Base-by-base conservation (phyloP, 192 early-diverging fungal genomes). In the Thamnidium elegans region DNA sequence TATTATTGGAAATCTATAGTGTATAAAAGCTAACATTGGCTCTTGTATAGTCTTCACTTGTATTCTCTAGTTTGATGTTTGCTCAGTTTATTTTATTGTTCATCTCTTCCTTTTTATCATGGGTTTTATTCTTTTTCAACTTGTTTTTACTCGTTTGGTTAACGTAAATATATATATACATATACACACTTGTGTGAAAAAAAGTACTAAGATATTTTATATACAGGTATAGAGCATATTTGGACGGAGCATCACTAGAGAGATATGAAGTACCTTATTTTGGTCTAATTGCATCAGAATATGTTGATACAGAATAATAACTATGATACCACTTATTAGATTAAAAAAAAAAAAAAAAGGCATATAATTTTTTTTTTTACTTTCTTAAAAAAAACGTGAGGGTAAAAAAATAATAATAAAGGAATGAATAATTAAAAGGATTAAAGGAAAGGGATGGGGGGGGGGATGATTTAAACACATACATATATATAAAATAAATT, bases 261-360 rank as follows among this genome's bases (percentile, higher is more conserved):
- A 84, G 90, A 45, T 90, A 83, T 58, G 66, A 86, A 43, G 32
- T 90, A 10, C 90, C 90, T 1, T 88, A 86, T 55, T 61, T 90
- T 56, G 90, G 90, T 13, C 67, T 63, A 45, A 63, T 88, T 44
- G 90, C 90, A 8, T 62, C 75, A 31, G 69, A 82, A 59, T 87
- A 86, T 76, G 87, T 90, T 2, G 89, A 92, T 66, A 76, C 67
- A 39, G 90, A 92, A 70, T 92, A 79, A 72, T 15, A 48, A 48
- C n/a, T 48, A 39, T 9, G 5, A 39, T 10, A 39, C 36, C 26
- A 26, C 26, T 26, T 26, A 39, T 39, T 39, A 10, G 36, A 39
- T 39, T 39, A 26, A 26, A 26, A 26, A 26, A 26, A 26, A 26
- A 26, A 26, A 26, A 26, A 26, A 26, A 26, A 26, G 26, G 26